Evolutionary conservation across 306 rosid genomes (phyloP).

Genomic region (Luffa acutangula): DNA sequence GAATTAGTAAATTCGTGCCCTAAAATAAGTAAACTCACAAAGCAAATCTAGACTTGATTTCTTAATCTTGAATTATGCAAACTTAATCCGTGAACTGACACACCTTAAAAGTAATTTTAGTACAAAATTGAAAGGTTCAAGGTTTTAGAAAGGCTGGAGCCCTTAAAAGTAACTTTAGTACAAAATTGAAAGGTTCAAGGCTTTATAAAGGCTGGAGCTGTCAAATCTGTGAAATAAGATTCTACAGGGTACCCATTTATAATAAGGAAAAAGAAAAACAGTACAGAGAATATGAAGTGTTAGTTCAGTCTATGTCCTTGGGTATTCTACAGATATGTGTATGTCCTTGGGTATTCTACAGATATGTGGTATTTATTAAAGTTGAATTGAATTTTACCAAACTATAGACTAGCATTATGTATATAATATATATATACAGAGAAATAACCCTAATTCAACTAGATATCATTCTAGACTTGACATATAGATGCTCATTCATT

Average conservation of each 20-base stretch:
- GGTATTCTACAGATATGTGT: background rate
- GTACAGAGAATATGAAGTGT: background rate
- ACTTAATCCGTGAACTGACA: background rate
- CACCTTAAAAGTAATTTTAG: background rate
- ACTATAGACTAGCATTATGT: background rate
- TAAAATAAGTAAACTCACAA: background rate
- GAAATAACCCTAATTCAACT: background rate
- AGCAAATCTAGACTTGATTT: background rate
- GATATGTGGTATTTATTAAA: background rate
- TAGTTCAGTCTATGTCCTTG: background rate
- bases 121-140: conserved; percentile 2
- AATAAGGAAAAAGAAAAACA: background rate
- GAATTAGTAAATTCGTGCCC: background rate
- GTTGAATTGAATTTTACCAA: background rate
- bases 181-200: conserved; percentile 3
- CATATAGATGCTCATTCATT: background rate
- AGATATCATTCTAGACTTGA: background rate
- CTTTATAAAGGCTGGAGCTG: background rate
- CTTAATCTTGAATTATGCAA: background rate
- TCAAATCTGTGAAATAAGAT: background rate
- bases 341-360: background rate
- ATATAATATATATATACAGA: background rate
- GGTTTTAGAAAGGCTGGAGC: background rate
- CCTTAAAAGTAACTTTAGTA: background rate
- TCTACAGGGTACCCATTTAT: background rate